These are phyloP conservation scores for Dunaliella sp. DNA, from an alignment of 139 green algal genomes.

Conservation along the genomic window DNA sequence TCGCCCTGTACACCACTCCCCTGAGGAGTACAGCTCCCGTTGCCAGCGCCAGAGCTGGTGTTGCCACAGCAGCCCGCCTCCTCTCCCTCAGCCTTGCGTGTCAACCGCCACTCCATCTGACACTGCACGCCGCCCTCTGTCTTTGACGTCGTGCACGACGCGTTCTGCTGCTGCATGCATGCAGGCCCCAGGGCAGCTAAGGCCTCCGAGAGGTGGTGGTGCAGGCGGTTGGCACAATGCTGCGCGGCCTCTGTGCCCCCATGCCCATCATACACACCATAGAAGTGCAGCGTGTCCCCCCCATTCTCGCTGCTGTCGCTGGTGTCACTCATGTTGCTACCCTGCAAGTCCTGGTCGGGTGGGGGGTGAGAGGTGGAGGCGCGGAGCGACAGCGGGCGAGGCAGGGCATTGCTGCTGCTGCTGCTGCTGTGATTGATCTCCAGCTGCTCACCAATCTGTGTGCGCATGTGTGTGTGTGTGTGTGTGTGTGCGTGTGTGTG, in stretches of 20 bases:
- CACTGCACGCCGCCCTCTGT: slow-evolving; percentile 4
- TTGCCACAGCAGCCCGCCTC: neutral
- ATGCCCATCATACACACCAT: slow-evolving; percentile 76
- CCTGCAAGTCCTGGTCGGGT: neutral
- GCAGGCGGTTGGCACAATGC: slow-evolving; percentile 60
- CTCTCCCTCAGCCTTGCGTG: neutral
- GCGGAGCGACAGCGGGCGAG: neutral
- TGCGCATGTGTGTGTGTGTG: no score
- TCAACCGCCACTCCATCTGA: slow-evolving; percentile 12
- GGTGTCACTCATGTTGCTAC: neutral
- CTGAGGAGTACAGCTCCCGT: no score
- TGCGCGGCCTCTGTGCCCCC: slow-evolving; percentile 62
- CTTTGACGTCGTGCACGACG: neutral
- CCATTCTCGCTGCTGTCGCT: slow-evolving; percentile 5
- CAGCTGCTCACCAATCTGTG: neutral
- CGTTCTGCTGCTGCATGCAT: slow-evolving; percentile 1
- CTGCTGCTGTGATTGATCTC: neutral
- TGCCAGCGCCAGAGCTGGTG: no score
- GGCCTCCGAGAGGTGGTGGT: slow-evolving; percentile 58
- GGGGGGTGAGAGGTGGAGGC: neutral
- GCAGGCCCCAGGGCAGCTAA: slow-evolving; percentile 14
- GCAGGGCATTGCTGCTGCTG: slow-evolving; percentile 13
- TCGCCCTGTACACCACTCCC: neutral
- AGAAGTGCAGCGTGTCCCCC: slow-evolving; percentile 70
- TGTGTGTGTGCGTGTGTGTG: no score